Evolutionary conservation across 2,329 filamentous ascomycete species (phyloP).

Genomic region (Pseudohalonectria lignicola): DNA sequence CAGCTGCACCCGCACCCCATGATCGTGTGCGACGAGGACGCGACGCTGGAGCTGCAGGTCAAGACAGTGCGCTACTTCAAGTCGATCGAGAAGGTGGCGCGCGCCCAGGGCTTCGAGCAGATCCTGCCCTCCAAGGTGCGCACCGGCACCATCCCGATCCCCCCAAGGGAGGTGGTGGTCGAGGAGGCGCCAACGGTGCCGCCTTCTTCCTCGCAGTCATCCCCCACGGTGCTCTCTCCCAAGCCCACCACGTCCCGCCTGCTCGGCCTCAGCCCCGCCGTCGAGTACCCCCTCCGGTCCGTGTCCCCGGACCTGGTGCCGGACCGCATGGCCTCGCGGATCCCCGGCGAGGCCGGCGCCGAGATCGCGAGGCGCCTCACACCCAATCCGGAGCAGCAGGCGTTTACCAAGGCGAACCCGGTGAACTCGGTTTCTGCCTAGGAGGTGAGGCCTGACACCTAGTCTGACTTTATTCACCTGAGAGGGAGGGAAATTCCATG

Average conservation of each 20-base stretch:
- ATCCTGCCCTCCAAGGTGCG: conserved; percentile 40
- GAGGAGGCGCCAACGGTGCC: conserved; percentile 15
- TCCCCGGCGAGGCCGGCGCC: conserved; percentile 39
- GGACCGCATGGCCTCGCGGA: conserved; percentile 49
- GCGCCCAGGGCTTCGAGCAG: conserved; percentile 30
- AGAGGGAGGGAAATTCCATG: no score
- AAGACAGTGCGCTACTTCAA: conserved; percentile 56
- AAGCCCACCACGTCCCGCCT: conserved; percentile 45
- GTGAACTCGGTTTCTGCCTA: background rate
- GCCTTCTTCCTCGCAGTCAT: conserved; percentile 18
- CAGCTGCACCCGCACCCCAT: conserved; percentile 64
- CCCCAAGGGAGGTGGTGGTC: conserved; percentile 21
- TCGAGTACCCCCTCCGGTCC: conserved; percentile 42
- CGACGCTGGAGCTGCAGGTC: conserved; percentile 51
- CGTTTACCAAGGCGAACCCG: background rate
- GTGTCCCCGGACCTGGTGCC: conserved; percentile 50
- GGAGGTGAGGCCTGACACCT: no score
- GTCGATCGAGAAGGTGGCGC: conserved; percentile 45
- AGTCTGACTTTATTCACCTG: no score
- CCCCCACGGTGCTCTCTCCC: conserved; percentile 37
- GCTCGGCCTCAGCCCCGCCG: conserved; percentile 38
- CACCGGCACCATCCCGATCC: conserved; percentile 22
- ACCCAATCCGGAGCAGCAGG: conserved; percentile 32
- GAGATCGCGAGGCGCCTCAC: conserved; percentile 30
- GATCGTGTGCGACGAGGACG: conserved; percentile 66